phyloP scores from a whole-genome alignment of 2,329 filamentous ascomycete genomes.

The Fusarium pseudograminearum region DNA sequence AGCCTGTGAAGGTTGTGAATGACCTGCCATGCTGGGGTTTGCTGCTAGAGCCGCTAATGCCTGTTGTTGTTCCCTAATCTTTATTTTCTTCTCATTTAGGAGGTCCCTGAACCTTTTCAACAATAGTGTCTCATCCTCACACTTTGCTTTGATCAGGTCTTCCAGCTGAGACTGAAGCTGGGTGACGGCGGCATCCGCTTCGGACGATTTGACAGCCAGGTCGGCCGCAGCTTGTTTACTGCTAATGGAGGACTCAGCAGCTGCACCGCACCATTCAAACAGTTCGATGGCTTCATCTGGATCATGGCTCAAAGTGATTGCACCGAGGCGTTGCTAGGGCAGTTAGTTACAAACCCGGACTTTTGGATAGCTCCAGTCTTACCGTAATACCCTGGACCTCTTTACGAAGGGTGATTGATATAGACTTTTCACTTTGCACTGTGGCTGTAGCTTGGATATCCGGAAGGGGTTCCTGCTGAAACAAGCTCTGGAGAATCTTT shows the following conservation, averaged over 20 bases:
- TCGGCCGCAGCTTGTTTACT: conserved; percentile 59
- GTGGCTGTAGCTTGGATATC: conserved; percentile 72
- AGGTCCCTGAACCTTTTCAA: conserved; percentile 77
- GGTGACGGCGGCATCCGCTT: conserved; percentile 67
- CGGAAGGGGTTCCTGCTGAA: conserved; percentile 64
- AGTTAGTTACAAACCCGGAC: conserved; percentile 40
- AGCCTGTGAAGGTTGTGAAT: conserved; percentile 46
- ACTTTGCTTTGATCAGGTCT: conserved; percentile 74
- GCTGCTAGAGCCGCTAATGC: conserved; percentile 64
- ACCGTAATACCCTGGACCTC: conserved; percentile 77
- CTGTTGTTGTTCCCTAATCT: conserved; percentile 79
- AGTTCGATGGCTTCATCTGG: conserved; percentile 71
- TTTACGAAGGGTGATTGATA: conserved; percentile 73
- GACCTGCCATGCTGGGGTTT: conserved; percentile 50
- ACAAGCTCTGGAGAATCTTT: conserved; percentile 66
- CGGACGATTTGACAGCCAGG: conserved; percentile 56
- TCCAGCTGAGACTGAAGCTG: conserved; percentile 73
- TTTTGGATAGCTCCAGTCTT: conserved; percentile 47
- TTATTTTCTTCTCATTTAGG: conserved; percentile 83
- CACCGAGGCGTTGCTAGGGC: conserved; percentile 74
- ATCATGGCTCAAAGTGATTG: conserved; percentile 67
- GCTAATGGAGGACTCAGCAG: conserved; percentile 62
- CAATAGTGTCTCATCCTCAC: conserved; percentile 73
- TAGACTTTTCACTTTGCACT: conserved; percentile 62
- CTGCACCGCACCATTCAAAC: conserved; percentile 77